Percentiles rank a stretch among this genome's conserved stretches.
These are phyloP conservation scores for Akanthomyces lecanii DNA, from an alignment of 2,329 filamentous ascomycete genomes.

Conservation along the genomic window DNA sequence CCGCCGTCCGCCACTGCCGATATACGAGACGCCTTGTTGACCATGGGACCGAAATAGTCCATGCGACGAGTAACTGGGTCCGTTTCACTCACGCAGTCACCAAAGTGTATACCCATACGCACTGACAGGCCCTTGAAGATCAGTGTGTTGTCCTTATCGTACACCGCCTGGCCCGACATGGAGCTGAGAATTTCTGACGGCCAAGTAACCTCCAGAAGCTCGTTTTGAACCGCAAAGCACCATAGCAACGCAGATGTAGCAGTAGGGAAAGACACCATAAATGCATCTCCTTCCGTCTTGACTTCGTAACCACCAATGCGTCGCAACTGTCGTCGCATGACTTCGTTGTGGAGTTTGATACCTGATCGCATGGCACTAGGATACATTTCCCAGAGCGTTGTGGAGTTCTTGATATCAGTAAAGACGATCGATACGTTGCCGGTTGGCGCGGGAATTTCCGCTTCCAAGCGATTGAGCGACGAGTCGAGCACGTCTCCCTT, in stretches of 20 bases:
- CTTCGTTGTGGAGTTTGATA: conserved; percentile 95
- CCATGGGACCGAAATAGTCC: conserved; percentile 99
- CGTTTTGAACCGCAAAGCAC: conserved; percentile 91
- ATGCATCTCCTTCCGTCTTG: conserved; percentile 98
- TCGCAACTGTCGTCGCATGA: conserved; percentile 89
- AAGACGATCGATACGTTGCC: conserved; percentile 93
- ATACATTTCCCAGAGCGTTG: conserved; percentile 91
- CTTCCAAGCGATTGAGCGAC: conserved; percentile 77
- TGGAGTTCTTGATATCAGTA: conserved; percentile 99
- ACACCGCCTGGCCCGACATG: conserved; percentile 74
- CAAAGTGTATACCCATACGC: conserved; percentile 96
- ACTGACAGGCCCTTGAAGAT: conserved; percentile 95
- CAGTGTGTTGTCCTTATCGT: conserved; percentile 77
- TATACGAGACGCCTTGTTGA: conserved; percentile 93
- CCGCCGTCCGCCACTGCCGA: conserved; percentile 92
- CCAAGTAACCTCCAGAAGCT: conserved; percentile 86
- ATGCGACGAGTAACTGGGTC: conserved; percentile 96
- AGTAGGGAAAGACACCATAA: conserved; percentile 98
- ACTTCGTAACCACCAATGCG: conserved; percentile 97
- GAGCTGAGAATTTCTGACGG: conserved; percentile 88
- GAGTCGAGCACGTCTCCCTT: conserved; percentile 73
- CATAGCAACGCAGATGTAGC: conserved; percentile 91
- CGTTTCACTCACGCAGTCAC: conserved; percentile 87
- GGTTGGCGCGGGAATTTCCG: conserved; percentile 85
- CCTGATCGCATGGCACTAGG: conserved; percentile 93